Conservation (phyloP, 768 basidiomycete species). For the Lanmaoa pseudosensibilis region DNA sequence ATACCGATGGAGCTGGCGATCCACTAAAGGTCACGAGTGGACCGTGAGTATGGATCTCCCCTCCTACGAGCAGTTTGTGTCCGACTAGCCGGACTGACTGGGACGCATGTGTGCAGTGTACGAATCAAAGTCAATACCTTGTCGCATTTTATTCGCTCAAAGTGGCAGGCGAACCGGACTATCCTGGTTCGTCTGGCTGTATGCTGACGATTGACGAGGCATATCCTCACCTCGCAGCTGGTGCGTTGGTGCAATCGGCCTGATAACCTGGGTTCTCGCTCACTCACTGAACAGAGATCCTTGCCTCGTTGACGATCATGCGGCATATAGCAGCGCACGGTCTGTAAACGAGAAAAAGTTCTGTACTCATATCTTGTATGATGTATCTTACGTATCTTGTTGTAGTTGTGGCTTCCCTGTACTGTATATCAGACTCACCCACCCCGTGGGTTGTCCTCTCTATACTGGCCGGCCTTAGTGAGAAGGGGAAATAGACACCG, state of each 20-base stretch:
- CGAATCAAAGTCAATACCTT: slow-evolving; percentile 47
- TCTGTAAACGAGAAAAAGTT: slow-evolving; percentile 28
- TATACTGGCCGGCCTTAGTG: not conserved
- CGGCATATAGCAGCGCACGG: slow-evolving; percentile 55
- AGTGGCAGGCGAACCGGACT: slow-evolving; percentile 52
- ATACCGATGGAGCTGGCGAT: slow-evolving; percentile 59
- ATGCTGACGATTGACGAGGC: slow-evolving; percentile 64
- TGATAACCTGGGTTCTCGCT: slow-evolving; percentile 13
- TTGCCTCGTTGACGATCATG: slow-evolving; percentile 64
- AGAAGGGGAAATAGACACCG: not conserved
- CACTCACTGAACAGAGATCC: slow-evolving; percentile 45
- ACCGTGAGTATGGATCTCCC: slow-evolving; percentile 43
- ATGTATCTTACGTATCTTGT: slow-evolving; percentile 11
- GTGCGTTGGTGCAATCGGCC: slow-evolving; percentile 36
- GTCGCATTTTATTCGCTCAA: slow-evolving; percentile 65
- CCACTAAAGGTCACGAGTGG: slow-evolving; percentile 58
- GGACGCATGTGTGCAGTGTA: slow-evolving; percentile 45
- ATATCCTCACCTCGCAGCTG: slow-evolving; percentile 54
- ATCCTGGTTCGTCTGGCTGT: slow-evolving; percentile 55
- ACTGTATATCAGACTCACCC: slow-evolving; percentile 7
- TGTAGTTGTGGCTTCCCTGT: slow-evolving; percentile 15
- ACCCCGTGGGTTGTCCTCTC: slow-evolving; percentile 1
- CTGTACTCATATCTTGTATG: not conserved
- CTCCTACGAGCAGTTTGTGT: not conserved
- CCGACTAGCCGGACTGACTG: not conserved